A percentile compares a stretch with the other conserved stretches of the same genome.
These are phyloP conservation scores for Aspergillus ruber DNA, from an alignment of 2,329 filamentous ascomycete genomes.

Conservation along the genomic window DNA sequence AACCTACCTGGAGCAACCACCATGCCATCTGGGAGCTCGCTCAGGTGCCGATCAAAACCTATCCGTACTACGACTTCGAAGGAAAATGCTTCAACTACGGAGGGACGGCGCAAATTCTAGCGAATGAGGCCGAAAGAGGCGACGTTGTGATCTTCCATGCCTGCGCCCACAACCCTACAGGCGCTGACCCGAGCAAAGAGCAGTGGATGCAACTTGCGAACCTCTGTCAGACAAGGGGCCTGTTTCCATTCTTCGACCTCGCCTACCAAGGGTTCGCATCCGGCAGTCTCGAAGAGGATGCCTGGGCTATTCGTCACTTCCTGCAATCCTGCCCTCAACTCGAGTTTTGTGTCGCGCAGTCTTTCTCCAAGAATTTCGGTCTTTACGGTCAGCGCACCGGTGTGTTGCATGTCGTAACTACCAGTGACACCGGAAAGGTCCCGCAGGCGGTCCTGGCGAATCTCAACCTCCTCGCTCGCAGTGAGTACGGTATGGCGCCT, in stretches of 20 bases:
- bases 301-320: slow-evolving; percentile 81
- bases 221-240: slow-evolving; percentile 56
- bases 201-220: slow-evolving; percentile 85
- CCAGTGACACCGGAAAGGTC: slow-evolving; percentile 54
- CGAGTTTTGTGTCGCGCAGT: slow-evolving; percentile 14
- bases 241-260: slow-evolving; percentile 62
- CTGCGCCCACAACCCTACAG: slow-evolving; percentile 95
- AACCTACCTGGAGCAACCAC: slow-evolving; percentile 96
- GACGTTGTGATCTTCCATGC: slow-evolving; percentile 85
- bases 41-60: slow-evolving; percentile 46
- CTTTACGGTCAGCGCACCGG: slow-evolving; percentile 91
- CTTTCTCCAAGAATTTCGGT: slow-evolving; percentile 46
- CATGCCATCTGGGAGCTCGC: slow-evolving; percentile 92
- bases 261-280: slow-evolving; percentile 95
- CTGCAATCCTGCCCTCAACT: slow-evolving; percentile 34
- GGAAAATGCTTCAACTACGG: slow-evolving; percentile 82
- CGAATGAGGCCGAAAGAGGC: slow-evolving; percentile 49
- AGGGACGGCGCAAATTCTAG: slow-evolving; percentile 66
- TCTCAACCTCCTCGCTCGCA: slow-evolving; percentile 10
- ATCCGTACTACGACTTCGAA: slow-evolving; percentile 82
- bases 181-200: slow-evolving; percentile 80
- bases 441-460: slow-evolving; percentile 65
- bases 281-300: slow-evolving; percentile 72
- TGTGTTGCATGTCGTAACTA: slow-evolving; percentile 74
- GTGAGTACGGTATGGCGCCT: slow-evolving; percentile 14